Percentiles rank a stretch among this genome's conserved stretches.
These are phyloP conservation scores for Oryza officinalis DNA, from an alignment of 176 grass and related monocot genomes.

Conservation along the genomic window DNA sequence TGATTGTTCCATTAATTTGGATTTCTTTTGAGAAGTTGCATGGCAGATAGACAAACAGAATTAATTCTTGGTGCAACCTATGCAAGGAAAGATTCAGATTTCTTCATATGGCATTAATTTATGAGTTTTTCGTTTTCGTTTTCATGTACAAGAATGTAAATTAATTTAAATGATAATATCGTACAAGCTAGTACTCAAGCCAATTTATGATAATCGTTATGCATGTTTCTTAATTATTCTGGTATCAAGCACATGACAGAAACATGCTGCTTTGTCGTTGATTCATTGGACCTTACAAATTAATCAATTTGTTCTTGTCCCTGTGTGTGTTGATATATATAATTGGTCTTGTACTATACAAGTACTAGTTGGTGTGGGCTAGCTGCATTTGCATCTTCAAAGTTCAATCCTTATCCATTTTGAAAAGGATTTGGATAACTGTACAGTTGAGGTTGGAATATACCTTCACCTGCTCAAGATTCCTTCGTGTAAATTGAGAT, in stretches of 20 bases:
- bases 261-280: not conserved
- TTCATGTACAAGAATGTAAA: slow-evolving; percentile 31
- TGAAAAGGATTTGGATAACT: not conserved
- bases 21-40: not conserved
- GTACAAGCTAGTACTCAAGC: not conserved
- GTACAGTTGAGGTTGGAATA: not conserved
- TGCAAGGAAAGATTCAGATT: not conserved
- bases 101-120: not conserved
- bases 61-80: not conserved
- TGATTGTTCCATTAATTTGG: not conserved
- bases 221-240: slow-evolving; percentile 15
- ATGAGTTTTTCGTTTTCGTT: not conserved
- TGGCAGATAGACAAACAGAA: not conserved
- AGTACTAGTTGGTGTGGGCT: not conserved
- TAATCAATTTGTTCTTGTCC: not conserved
- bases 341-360: not conserved
- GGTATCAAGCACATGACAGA: not conserved
- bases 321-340: not conserved
- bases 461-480: not conserved
- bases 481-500: not conserved
- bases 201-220: not conserved
- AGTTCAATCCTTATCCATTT: not conserved
- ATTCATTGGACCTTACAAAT: not conserved
- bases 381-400: not conserved
- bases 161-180: not conserved